Percentiles rank a stretch among this genome's conserved stretches.
Conservation (phyloP, 352 stramenopile genomes). For the Phytophthora pseudosyringae region DNA sequence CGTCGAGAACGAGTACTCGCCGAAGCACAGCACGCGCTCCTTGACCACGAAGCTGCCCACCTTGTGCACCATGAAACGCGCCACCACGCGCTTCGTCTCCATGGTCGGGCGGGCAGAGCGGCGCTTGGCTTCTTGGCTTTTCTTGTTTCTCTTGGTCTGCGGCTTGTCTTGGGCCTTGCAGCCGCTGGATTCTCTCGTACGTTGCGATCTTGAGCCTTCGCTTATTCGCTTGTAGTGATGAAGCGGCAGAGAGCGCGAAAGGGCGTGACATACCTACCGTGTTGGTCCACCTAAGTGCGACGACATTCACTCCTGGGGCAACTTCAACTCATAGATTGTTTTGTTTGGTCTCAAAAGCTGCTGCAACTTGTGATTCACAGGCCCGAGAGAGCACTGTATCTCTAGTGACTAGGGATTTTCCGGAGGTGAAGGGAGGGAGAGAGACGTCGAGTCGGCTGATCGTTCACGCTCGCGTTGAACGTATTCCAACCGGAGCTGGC, state of each 20-base stretch:
- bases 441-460: too few relatives aligned
- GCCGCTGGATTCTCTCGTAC: constrained; percentile 2
- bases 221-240: constrained; percentile 1
- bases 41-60: constrained; percentile 87
- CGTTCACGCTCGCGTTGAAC: too few relatives aligned
- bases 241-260: constrained; percentile 39
- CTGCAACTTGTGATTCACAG: too few relatives aligned
- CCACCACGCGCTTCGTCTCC: constrained; percentile 67
- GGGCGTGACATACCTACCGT: constrained; percentile 8
- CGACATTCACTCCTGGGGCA: constrained; percentile 7
- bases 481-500: too few relatives aligned
- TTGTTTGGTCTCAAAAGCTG: too few relatives aligned
- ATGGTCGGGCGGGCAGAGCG: constrained; percentile 18
- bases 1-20: constrained; percentile 74
- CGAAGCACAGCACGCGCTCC: constrained; percentile 84
- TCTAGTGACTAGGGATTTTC: too few relatives aligned
- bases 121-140: not conserved
- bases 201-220: constrained; percentile 2
- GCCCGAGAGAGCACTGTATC: too few relatives aligned
- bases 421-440: too few relatives aligned
- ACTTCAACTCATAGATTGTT: constrained; percentile 6
- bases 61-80: constrained; percentile 87
- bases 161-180: constrained; percentile 1
- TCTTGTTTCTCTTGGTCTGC: not conserved
- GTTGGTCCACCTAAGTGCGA: constrained; percentile 7